Evolutionary conservation across 2,329 filamentous ascomycete species (phyloP), one percentile per base, ranked within the genome.

Genomic region (Capronia epimyces): DNA sequence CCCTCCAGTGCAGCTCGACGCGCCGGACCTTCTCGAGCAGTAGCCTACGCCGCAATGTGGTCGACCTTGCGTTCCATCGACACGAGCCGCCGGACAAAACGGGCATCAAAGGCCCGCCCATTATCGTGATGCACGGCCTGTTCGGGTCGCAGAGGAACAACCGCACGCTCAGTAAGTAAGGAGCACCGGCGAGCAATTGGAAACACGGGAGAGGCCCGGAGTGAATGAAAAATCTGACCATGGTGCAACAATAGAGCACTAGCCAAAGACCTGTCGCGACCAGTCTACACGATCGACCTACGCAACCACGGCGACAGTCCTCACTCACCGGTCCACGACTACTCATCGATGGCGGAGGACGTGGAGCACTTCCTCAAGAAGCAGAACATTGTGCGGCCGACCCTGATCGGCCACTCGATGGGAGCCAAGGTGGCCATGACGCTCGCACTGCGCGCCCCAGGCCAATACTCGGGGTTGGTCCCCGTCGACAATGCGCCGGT

Each of bases 371-470:
- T 97, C 67, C 84, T 97, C 49, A 62, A 75, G 3, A 72, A 86
- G 48, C 84, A 94, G 66, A 73, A 85, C 21, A 75, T 83, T 3
- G 72, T 77, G 39, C 73, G 86, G 22, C 76, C 84, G 1, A 89
- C 86, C 0, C 71, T 97, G 22, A 93, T 97, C 63, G 91, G 91
- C 0, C 93, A 97, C 70, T 95, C 89, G 1, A 97, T 97, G 91
- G 91, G 93, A 57, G 91, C 91, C 41, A 97, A 97, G 74, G 83
- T 86, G 1, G 89, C 88, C 61, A 96, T 97, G 91, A 76, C 86
- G 0, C 74, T 96, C 52, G 89, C 89, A 2, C 78, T 97, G 29
- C 75, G 78, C 37, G 77, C 81, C 1, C 87, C 88, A 0, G 72
- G 80, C 4, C 71, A 82, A 2, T 77, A 95, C 52, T 75, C 77